These are phyloP conservation scores for Rusavskia elegans DNA, from an alignment of 495 filamentous ascomycete genomes.

Conservation along the genomic window DNA sequence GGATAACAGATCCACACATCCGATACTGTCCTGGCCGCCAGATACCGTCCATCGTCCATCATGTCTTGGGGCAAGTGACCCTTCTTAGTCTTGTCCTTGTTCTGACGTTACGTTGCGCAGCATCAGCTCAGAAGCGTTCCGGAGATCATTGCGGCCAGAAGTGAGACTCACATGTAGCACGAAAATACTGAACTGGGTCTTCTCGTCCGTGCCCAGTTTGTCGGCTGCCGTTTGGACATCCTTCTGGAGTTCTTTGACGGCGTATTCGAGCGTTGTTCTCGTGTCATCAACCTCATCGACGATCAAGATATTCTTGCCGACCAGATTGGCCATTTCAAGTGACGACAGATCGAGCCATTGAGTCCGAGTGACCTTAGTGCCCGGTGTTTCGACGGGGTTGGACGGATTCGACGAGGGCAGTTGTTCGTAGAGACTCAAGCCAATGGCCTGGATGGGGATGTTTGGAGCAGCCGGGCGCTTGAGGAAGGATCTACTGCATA, in stretches of 20 bases:
- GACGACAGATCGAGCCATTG: slow-evolving; percentile 93
- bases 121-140: background rate
- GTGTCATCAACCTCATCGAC: slow-evolving; percentile 99
- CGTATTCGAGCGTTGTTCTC: slow-evolving; percentile 90
- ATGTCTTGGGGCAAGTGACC: slow-evolving; percentile 69
- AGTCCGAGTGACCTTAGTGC: slow-evolving; percentile 90
- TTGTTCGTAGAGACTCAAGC: slow-evolving; percentile 88
- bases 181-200: slow-evolving; percentile 83
- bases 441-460: slow-evolving; percentile 98
- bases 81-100: slow-evolving; percentile 94
- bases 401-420: slow-evolving; percentile 38
- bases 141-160: background rate
- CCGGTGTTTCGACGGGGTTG: slow-evolving; percentile 49
- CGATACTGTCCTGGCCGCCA: slow-evolving; percentile 70
- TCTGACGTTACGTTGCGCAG: slow-evolving; percentile 31
- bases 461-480: slow-evolving; percentile 77
- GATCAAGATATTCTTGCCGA: slow-evolving; percentile 94
- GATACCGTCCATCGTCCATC: slow-evolving; percentile 58
- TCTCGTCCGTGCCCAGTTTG: slow-evolving; percentile 50
- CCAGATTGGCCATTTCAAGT: slow-evolving; percentile 77
- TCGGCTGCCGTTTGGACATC: slow-evolving; percentile 75
- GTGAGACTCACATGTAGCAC: slow-evolving; percentile 69
- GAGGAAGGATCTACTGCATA: slow-evolving; percentile 59
- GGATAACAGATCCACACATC: slow-evolving; percentile 99
- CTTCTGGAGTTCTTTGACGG: slow-evolving; percentile 88